A percentile compares a stretch with the other conserved stretches of the same genome.
Evolutionary conservation across 495 filamentous ascomycete genomes (phyloP).

Genomic region (Oidiodendron maius): DNA sequence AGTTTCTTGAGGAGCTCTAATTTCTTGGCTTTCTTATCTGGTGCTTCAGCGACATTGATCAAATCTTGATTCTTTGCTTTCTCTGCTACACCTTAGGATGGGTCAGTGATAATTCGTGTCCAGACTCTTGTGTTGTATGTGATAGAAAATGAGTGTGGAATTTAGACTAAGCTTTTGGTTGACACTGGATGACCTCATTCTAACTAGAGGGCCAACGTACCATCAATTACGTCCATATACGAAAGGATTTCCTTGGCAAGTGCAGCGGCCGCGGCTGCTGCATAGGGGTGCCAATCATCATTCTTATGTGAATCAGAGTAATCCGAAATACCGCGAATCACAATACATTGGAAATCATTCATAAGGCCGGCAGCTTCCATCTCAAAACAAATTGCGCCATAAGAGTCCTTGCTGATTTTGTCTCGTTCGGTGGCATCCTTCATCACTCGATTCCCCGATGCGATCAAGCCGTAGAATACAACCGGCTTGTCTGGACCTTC

Average conservation of each 20-base stretch:
- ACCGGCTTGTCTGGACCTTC: neutral
- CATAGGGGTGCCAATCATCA: constrained; percentile 28
- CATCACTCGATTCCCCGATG: constrained; percentile 1
- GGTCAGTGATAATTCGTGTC: neutral
- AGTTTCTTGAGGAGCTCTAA: constrained; percentile 13
- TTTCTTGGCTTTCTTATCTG: constrained; percentile 1
- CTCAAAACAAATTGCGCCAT: neutral
- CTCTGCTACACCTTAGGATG: neutral
- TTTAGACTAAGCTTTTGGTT: neutral
- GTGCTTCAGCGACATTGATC: neutral
- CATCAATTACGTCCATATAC: neutral
- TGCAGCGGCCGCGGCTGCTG: constrained; percentile 26
- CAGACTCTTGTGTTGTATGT: neutral
- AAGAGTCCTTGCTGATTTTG: neutral
- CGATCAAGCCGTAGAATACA: constrained; percentile 5
- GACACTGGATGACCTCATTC: too few species aligned
- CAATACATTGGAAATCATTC: neutral
- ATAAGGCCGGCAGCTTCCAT: too few species aligned
- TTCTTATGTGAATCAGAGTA: constrained; percentile 38
- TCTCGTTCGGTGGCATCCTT: neutral
- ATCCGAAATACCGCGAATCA: constrained; percentile 1
- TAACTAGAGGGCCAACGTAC: too few species aligned
- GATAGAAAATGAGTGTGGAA: neutral
- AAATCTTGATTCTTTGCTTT: neutral
- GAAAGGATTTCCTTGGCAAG: constrained; percentile 13